phyloP scores from a whole-genome alignment of 768 basidiomycete species.

The Pholiota conissans region DNA sequence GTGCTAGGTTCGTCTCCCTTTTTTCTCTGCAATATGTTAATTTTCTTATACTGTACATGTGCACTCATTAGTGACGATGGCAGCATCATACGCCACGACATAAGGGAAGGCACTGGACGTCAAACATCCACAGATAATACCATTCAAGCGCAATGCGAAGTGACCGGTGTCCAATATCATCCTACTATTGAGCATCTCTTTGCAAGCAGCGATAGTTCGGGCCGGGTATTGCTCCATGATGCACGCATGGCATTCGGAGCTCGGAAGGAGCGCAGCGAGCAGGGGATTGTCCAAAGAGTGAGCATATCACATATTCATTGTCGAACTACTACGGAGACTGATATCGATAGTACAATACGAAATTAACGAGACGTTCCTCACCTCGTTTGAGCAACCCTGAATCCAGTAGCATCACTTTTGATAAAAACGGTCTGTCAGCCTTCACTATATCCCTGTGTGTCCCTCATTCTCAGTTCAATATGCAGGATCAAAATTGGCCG shows the following conservation, averaged over 20 bases:
- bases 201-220: constrained; percentile 58
- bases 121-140: constrained; percentile 43
- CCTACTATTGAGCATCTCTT: constrained; percentile 71
- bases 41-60: background rate
- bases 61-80: constrained; percentile 63
- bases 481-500: constrained; percentile 61
- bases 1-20: constrained; percentile 52
- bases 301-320: constrained; percentile 12
- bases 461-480: background rate
- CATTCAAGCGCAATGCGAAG: constrained; percentile 53
- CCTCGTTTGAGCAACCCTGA: constrained; percentile 57
- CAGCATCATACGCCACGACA: constrained; percentile 61
- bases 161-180: constrained; percentile 67
- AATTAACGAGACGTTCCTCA: constrained; percentile 39
- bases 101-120: constrained; percentile 32
- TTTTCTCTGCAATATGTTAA: constrained; percentile 7
- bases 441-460: background rate
- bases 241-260: constrained; percentile 73
- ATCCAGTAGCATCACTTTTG: constrained; percentile 66
- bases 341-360: constrained; percentile 39
- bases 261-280: constrained; percentile 35
- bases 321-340: background rate
- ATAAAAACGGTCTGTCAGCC: constrained; percentile 58
- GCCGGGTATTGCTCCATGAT: constrained; percentile 68
- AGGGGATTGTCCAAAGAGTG: constrained; percentile 60